Evolutionary conservation across 495 filamentous ascomycete genomes (phyloP).

Genomic region (Penicillium diatomitis): DNA sequence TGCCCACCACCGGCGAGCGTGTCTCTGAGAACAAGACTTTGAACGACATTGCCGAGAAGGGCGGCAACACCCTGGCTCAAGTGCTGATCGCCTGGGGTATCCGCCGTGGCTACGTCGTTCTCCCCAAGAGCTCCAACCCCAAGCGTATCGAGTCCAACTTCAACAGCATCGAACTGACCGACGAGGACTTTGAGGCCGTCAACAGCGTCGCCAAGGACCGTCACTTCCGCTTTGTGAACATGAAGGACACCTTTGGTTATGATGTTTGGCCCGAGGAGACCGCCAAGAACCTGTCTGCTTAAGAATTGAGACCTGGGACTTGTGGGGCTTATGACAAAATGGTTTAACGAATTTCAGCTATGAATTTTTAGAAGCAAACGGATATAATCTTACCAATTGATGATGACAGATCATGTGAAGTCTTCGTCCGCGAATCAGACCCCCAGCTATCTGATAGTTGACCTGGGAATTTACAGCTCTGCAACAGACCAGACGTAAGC

Average conservation of each 20-base stretch:
- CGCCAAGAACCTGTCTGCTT: conserved; percentile 30
- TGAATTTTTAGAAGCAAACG: conserved; percentile 13
- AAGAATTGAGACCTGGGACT: conserved; percentile 3
- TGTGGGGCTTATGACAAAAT: neutral
- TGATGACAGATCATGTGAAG: too few relatives aligned
- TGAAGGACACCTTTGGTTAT: conserved; percentile 63
- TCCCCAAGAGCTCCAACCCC: conserved; percentile 60
- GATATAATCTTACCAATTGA: conserved; percentile 2
- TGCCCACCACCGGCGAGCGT: conserved; percentile 58
- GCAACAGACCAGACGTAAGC: too few relatives aligned
- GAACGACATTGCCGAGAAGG: conserved; percentile 50
- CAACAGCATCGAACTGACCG: conserved; percentile 47
- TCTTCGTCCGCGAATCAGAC: too few relatives aligned
- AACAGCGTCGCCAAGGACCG: conserved; percentile 52
- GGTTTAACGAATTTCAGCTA: conserved; percentile 11
- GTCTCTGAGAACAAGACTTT: conserved; percentile 51
- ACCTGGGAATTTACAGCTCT: too few relatives aligned
- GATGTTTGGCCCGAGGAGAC: conserved; percentile 42
- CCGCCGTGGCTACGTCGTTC: conserved; percentile 60
- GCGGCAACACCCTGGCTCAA: conserved; percentile 56
- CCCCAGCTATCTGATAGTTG: too few relatives aligned
- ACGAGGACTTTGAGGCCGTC: conserved; percentile 48
- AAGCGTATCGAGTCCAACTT: conserved; percentile 59
- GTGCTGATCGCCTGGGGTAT: conserved; percentile 63
- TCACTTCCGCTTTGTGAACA: conserved; percentile 66